Evolutionary conservation across 1,284 basidiomycete species (phyloP).

Genomic region (Apiotrichum domesticum): DNA sequence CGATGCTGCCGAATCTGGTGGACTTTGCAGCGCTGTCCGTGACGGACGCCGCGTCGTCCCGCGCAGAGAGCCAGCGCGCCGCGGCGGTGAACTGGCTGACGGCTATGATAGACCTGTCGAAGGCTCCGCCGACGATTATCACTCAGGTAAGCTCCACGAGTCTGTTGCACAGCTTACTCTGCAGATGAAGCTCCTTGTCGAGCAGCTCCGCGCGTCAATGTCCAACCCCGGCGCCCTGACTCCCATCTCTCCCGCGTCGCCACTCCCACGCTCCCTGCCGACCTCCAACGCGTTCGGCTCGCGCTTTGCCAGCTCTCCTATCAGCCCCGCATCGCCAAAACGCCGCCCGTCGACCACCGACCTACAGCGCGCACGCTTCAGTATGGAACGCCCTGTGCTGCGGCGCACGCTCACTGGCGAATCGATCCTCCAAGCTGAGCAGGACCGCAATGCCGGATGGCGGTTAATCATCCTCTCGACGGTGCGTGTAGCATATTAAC

Average conservation of each 20-base stretch:
- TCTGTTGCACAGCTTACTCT: no score
- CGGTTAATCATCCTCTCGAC: constrained; percentile 45
- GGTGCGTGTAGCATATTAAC: constrained; percentile 13
- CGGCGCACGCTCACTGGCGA: constrained; percentile 43
- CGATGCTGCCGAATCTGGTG: constrained; percentile 36
- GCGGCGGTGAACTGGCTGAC: constrained; percentile 26
- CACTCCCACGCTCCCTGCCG: not conserved
- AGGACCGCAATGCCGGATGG: constrained; percentile 47
- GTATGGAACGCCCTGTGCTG: constrained; percentile 13
- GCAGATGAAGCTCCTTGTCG: constrained; percentile 35
- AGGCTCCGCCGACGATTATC: constrained; percentile 26
- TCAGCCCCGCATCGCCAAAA: not conserved
- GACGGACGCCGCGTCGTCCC: constrained; percentile 12
- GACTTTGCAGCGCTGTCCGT: constrained; percentile 41
- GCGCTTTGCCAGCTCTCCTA: not conserved
- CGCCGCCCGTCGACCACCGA: constrained; percentile 28
- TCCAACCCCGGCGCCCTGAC: not conserved
- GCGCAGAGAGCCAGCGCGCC: constrained; percentile 19
- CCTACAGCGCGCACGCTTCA: constrained; percentile 14
- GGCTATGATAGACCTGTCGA: constrained; percentile 29
- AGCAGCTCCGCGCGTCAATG: constrained; percentile 27
- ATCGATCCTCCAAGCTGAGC: constrained; percentile 37
- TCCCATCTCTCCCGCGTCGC: not conserved
- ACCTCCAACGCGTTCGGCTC: not conserved
- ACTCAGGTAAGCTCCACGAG: constrained; percentile 29